These are phyloP conservation scores for Ascosphaera apis DNA, from an alignment of 2,329 filamentous ascomycete species.

Conservation along the genomic window DNA sequence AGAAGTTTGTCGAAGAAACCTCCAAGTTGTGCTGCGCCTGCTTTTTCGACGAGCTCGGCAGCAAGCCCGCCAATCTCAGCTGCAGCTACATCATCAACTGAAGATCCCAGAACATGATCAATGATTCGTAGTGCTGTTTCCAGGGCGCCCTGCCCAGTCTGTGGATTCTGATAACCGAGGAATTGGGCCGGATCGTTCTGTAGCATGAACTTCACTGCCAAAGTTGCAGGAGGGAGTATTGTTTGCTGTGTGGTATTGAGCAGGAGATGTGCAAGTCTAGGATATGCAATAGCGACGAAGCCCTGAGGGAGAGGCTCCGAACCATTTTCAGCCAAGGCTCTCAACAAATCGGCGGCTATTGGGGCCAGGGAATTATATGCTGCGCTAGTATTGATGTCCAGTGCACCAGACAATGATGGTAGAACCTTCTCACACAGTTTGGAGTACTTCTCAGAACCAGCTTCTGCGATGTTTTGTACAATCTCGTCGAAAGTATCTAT, in stretches of 20 bases:
- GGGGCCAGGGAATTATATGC: conserved; percentile 48
- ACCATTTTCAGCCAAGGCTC: conserved; percentile 59
- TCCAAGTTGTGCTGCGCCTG: conserved; percentile 71
- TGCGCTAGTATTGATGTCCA: conserved; percentile 67
- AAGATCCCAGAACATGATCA: conserved; percentile 62
- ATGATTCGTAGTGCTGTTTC: conserved; percentile 82
- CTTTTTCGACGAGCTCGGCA: conserved; percentile 86
- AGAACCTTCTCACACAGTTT: conserved; percentile 66
- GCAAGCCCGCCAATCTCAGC: conserved; percentile 91
- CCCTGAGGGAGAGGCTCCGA: conserved; percentile 66
- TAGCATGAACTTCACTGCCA: conserved; percentile 72
- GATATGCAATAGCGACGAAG: conserved; percentile 65
- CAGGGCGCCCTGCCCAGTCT: conserved; percentile 55
- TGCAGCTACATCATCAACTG: conserved; percentile 77
- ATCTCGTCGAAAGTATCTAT: conserved; percentile 83
- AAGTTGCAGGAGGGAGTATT: conserved; percentile 63
- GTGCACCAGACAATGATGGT: conserved; percentile 67
- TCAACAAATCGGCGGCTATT: conserved; percentile 65
- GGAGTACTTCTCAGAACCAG: conserved; percentile 44
- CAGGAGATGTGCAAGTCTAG: conserved; percentile 63
- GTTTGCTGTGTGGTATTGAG: conserved; percentile 72
- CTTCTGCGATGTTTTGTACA: conserved; percentile 41
- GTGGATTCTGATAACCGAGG: conserved; percentile 59
- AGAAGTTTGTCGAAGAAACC: conserved; percentile 76
- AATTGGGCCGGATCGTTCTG: conserved; percentile 77